Evolutionary conservation across 495 filamentous ascomycete species (phyloP).

Genomic region (Neohortaea acidophila): DNA sequence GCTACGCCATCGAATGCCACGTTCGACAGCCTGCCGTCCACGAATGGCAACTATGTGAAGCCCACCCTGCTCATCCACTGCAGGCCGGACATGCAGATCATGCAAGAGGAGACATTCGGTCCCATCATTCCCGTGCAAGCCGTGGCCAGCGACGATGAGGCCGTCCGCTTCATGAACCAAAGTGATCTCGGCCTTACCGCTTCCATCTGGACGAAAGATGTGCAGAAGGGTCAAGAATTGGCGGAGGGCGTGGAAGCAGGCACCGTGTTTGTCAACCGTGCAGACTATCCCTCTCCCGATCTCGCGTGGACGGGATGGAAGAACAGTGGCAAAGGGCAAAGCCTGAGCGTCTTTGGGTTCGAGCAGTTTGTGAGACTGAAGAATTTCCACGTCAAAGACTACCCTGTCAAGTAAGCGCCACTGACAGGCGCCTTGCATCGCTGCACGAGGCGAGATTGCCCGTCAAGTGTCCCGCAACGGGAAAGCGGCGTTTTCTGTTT

Average conservation of each 20-base stretch:
- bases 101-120: slow-evolving; percentile 94
- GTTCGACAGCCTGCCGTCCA: slow-evolving; percentile 50
- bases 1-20: slow-evolving; percentile 66
- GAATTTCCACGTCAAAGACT: slow-evolving; percentile 87
- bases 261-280: slow-evolving; percentile 91
- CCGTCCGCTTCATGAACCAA: slow-evolving; percentile 80
- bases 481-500: no score
- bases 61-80: slow-evolving; percentile 74
- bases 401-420: slow-evolving; percentile 32
- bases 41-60: slow-evolving; percentile 66
- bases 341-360: slow-evolving; percentile 77
- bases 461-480: not conserved
- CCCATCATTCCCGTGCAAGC: slow-evolving; percentile 91
- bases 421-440: not conserved
- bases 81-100: slow-evolving; percentile 71
- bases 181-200: slow-evolving; percentile 88
- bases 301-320: slow-evolving; percentile 99
- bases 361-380: slow-evolving; percentile 93
- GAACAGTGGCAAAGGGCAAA: slow-evolving; percentile 80
- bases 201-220: slow-evolving; percentile 96
- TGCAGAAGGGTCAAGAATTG: slow-evolving; percentile 56
- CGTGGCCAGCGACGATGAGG: slow-evolving; percentile 69
- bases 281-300: slow-evolving; percentile 89
- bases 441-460: not conserved
- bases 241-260: slow-evolving; percentile 77